These are phyloP conservation scores for Yamadazyma sp. DNA, from an alignment of 1,139 yeast species.

Conservation along the genomic window DNA sequence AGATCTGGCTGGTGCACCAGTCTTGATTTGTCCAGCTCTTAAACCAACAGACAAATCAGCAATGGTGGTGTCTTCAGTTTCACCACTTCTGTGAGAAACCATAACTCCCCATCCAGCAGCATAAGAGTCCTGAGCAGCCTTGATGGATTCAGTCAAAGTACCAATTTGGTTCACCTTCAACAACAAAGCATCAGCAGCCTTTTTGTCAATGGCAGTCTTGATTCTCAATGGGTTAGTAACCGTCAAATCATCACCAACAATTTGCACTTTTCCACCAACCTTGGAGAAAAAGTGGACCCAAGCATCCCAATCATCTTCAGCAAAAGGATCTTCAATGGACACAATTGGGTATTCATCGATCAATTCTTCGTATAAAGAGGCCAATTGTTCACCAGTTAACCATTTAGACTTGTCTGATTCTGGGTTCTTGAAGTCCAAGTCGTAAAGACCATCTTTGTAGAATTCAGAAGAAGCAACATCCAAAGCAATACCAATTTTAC, in stretches of 20 bases:
- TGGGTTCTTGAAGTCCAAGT: slow-evolving; percentile 96
- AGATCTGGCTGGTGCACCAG: slow-evolving; percentile 99
- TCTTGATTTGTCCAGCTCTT: slow-evolving; percentile 96
- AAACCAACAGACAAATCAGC: slow-evolving; percentile 96
- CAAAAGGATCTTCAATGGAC: slow-evolving; percentile 96
- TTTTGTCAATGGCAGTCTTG: slow-evolving; percentile 90
- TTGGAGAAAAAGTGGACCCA: slow-evolving; percentile 81
- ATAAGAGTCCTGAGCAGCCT: slow-evolving; percentile 89
- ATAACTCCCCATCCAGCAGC: slow-evolving; percentile 96
- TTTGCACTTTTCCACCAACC: slow-evolving; percentile 72
- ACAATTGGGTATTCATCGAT: slow-evolving; percentile 91
- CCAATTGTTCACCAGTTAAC: slow-evolving; percentile 84
- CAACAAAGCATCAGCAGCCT: slow-evolving; percentile 88
- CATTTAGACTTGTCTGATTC: slow-evolving; percentile 84
- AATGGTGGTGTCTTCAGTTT: slow-evolving; percentile 96
- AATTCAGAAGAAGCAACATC: slow-evolving; percentile 97
- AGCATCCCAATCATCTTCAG: slow-evolving; percentile 98
- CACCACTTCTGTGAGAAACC: slow-evolving; percentile 99
- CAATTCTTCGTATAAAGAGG: slow-evolving; percentile 76
- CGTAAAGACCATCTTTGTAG: slow-evolving; percentile 94
- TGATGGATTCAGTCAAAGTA: slow-evolving; percentile 84
- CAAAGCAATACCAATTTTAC: slow-evolving; percentile 84
- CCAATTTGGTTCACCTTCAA: slow-evolving; percentile 97
- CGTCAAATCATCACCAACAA: slow-evolving; percentile 96
- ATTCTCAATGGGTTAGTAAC: slow-evolving; percentile 96